These are phyloP conservation scores for Lojkania enalia DNA, from an alignment of 2,329 filamentous ascomycete genomes.

Conservation along the genomic window DNA sequence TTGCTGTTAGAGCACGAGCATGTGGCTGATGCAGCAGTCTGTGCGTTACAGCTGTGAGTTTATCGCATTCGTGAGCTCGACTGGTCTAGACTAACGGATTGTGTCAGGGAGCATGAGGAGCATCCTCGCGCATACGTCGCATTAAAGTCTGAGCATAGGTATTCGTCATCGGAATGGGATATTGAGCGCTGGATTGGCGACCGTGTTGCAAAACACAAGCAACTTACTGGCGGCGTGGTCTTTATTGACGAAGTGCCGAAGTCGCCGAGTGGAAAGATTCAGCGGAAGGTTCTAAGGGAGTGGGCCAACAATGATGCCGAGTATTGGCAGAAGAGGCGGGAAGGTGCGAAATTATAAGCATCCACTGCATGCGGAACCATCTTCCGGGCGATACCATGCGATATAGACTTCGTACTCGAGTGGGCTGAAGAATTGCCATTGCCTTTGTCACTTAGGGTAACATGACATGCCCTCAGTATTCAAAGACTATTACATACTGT, in stretches of 20 bases:
- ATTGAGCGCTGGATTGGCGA: conserved; percentile 43
- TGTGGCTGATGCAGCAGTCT: conserved; percentile 66
- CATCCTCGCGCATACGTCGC: conserved; percentile 40
- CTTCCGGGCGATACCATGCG: too few species aligned
- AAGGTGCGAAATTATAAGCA: conserved; percentile 28
- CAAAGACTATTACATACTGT: too few species aligned
- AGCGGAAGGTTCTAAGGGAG: conserved; percentile 35
- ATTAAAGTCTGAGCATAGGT: conserved; percentile 32
- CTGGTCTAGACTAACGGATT: conserved; percentile 3
- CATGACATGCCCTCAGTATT: too few species aligned
- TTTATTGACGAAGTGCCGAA: conserved; percentile 42
- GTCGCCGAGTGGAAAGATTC: conserved; percentile 39
- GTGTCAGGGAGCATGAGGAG: conserved; percentile 28
- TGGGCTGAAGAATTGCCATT: too few species aligned
- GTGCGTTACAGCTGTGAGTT: conserved; percentile 8
- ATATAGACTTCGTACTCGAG: too few species aligned
- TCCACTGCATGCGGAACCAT: too few species aligned
- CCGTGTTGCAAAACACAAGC: conserved; percentile 48
- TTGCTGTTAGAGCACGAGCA: conserved; percentile 56
- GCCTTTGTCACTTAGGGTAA: too few species aligned
- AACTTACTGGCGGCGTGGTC: conserved; percentile 42
- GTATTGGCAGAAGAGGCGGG: conserved; percentile 14
- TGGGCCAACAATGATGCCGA: conserved; percentile 34
- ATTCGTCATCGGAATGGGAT: conserved; percentile 36
- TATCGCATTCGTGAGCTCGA: background rate